Evolutionary conservation across 495 filamentous ascomycete genomes (phyloP).

Genomic region (Aspergillus diversus): DNA sequence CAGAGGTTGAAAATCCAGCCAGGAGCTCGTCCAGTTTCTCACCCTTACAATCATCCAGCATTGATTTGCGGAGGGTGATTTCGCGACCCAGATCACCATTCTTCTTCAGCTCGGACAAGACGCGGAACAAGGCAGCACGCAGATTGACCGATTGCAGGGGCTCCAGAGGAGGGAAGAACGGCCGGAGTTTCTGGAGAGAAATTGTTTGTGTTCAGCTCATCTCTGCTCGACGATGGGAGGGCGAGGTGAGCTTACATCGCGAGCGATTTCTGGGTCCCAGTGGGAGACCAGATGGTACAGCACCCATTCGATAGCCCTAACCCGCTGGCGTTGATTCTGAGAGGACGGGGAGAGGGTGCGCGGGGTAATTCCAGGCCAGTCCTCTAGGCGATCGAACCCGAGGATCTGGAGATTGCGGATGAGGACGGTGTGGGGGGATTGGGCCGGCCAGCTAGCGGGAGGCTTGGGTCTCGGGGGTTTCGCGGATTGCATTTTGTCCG

Average conservation of each 20-base stretch:
- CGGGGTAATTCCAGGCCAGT: conserved; percentile 75
- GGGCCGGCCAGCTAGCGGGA: conserved; percentile 39
- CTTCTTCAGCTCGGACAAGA: conserved; percentile 80
- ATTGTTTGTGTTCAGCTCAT: conserved; percentile 21
- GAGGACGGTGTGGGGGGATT: conserved; percentile 67
- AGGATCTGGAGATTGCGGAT: conserved; percentile 79
- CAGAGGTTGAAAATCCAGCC: conserved; percentile 75
- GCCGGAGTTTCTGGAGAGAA: conserved; percentile 71
- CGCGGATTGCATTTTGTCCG: conserved; percentile 36
- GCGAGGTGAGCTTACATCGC: conserved; percentile 54
- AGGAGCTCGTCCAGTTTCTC: conserved; percentile 81
- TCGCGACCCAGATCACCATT: conserved; percentile 80
- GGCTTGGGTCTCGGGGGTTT: conserved; percentile 39
- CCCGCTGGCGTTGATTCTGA: conserved; percentile 76
- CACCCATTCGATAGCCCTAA: conserved; percentile 81
- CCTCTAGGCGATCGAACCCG: conserved; percentile 70
- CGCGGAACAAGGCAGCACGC: conserved; percentile 79
- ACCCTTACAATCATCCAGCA: conserved; percentile 90
- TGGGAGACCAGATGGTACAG: conserved; percentile 78
- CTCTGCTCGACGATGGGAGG: conserved; percentile 11
- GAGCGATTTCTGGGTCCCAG: conserved; percentile 76
- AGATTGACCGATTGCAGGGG: conserved; percentile 87
- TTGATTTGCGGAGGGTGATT: conserved; percentile 77
- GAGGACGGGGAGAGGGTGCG: conserved; percentile 67
- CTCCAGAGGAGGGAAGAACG: conserved; percentile 86